Evolutionary conservation across 768 basidiomycete species (phyloP), one percentile per base, ranked within the genome.

Genomic region (Lentinula sp.): DNA sequence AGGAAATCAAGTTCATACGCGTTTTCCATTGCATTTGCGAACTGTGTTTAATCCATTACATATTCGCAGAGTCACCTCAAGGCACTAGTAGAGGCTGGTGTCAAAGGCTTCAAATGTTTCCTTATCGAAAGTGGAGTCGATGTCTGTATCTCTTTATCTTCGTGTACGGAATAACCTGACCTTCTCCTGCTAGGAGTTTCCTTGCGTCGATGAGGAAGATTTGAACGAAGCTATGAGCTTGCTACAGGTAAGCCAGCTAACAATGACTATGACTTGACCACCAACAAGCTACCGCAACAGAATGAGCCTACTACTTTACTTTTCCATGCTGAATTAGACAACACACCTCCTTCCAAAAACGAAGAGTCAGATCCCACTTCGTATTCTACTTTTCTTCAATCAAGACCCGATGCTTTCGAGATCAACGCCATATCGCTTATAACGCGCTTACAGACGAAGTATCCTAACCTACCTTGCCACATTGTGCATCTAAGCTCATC

Each of bases 31-130:
- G 48, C 60, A 39, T n/a, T 10, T 45, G 32, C 4, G 6, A 41
- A 54, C 32, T 20, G 23, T 51, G 23, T 37, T n/a, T 51, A 57
- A 36, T 55, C 50, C 15, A 57, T 35, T 15, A 59, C 52, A 28
- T 28, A 28, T 28, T 28, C 46, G 48, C 64, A 95, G 93, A 70
- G 72, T 46, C 81, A 95, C 66, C 81, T 99, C 48, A 80, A 79
- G 60, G 85, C 88, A n/a, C 78, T 98, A 46, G 76, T 95, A 13
- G 70, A 82, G 35, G 83, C 84, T 36, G 95, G 97, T 6, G 90
- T 97, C 35, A 91, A 88, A 74, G 96, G 96, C 0, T 98, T 98
- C 81, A 98, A 98, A 72, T 97, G 95, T 70, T 98, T 98, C 73
- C 76, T 98, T 65, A 95, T 95, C 63, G 89, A 96, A 65, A 96